Evolutionary conservation across 768 basidiomycete species (phyloP), one percentile per base, ranked within the genome.

Genomic region (Phlegmacium glaucopus): DNA sequence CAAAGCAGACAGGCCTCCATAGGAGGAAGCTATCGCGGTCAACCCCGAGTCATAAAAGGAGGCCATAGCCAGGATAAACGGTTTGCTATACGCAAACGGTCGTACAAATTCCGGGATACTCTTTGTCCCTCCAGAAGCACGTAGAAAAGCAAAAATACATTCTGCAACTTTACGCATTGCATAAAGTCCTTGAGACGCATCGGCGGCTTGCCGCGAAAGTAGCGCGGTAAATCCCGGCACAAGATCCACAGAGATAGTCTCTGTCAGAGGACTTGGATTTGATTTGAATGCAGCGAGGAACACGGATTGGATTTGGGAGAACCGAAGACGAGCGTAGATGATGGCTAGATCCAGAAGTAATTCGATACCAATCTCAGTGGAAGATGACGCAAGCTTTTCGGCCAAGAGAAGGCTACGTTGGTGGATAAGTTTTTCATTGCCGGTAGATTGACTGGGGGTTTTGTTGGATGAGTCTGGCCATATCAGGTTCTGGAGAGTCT

Each of bases 291-390:
- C 72, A 8, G 67, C 59, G 4, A 66, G 50, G 52, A 83, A 69
- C 6, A 85, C 61, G 1, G 66, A 59, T 27, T 71, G 73, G 32
- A 80, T 59, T 40, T 70, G 77, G 13, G 74, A 64, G 13, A 68
- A 55, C 44, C 79, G 68, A 1, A 68, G 66, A 7, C 63, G 61
- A 0, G 76, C 71, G 57, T 82, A 86, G 4, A 74, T 71, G 48
- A 88, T 72, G 17, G 79, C 65, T 10, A 90, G 71, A 62, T 89
- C 84, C 9, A 89, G 66, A 2, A 90, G 67, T 0, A 74, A 77
- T 50, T 72, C 73, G 6, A 77, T 58, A 44, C 80, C 80, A 9
- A 87, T 60, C 10, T 66, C 70, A 4, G 51, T 46, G 5, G 46
- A 30, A 11, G 56, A 50, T 28, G 42, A 40, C 5, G 73, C 78